Percentiles rank a stretch among this genome's conserved stretches.
Conservation (phyloP, 1,284 basidiomycete species). For the Sparassis latifolia region DNA sequence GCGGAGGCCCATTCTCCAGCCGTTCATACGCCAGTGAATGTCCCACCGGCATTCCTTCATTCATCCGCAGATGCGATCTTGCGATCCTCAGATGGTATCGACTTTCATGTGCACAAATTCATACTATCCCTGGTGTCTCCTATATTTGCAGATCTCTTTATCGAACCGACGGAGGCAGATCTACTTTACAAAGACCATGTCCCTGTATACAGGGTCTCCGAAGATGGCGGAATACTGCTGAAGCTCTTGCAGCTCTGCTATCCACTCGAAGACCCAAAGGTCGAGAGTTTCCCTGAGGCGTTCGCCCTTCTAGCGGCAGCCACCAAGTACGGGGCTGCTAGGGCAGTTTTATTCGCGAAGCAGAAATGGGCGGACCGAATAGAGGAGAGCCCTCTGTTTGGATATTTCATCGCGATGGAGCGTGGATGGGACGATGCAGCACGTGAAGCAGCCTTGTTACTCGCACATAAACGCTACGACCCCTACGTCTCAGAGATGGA, state of each 20-base stretch:
- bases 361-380: background rate
- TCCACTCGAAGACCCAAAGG: conserved; percentile 1
- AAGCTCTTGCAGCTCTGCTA: background rate
- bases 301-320: background rate
- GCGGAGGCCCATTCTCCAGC: background rate
- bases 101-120: conserved; percentile 10
- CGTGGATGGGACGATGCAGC: conserved; percentile 1
- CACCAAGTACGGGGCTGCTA: conserved; percentile 3
- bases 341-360: background rate
- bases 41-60: background rate
- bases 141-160: conserved; percentile 12
- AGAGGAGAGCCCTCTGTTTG: conserved; percentile 1
- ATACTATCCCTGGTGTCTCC: conserved; percentile 17
- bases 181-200: background rate
- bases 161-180: background rate
- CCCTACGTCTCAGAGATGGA: conserved; percentile 9
- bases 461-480: conserved; percentile 1
- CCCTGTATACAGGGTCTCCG: background rate
- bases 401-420: conserved; percentile 8
- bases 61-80: conserved; percentile 3
- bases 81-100: conserved; percentile 15
- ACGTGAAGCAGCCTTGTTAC: conserved; percentile 5
- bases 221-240: background rate
- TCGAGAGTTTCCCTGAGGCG: background rate
- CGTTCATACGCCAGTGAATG: background rate